A percentile compares a stretch with the other conserved stretches of the same genome.
phyloP scores from a whole-genome alignment of 179 eudicot genomes.

The Monotropa hypopitys region DNA sequence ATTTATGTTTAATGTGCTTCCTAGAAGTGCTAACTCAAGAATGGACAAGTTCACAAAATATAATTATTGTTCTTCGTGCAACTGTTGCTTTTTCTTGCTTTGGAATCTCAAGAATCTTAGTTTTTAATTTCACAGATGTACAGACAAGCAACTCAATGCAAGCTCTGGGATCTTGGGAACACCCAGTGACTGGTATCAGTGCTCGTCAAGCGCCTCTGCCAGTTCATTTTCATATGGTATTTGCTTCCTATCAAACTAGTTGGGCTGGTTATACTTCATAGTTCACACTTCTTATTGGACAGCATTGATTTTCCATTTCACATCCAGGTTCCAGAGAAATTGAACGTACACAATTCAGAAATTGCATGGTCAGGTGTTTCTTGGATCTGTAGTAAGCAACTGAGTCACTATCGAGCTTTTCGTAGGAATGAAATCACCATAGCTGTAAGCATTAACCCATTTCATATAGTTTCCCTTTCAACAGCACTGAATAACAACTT shows the following conservation, averaged over 20 bases:
- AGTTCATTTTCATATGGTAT: constrained; percentile 16
- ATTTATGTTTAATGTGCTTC: neutral
- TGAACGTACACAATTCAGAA: constrained; percentile 45
- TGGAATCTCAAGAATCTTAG: constrained; percentile 2
- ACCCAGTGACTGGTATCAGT: neutral
- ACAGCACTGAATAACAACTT: constrained; percentile 2
- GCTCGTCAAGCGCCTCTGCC: constrained; percentile 5
- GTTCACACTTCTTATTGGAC: neutral
- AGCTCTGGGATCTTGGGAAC: neutral
- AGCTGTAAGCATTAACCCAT: constrained; percentile 36
- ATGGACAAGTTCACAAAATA: neutral
- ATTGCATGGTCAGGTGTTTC: constrained; percentile 77
- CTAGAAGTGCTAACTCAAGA: neutral
- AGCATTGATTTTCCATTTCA: constrained; percentile 5
- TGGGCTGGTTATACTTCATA: neutral
- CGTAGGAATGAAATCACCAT: constrained; percentile 69
- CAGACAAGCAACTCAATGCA: neutral
- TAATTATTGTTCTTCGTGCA: neutral
- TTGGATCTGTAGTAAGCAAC: constrained; percentile 83
- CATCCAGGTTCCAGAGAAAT: constrained; percentile 31
- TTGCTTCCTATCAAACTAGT: neutral
- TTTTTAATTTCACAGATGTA: constrained; percentile 6
- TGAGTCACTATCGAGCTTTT: constrained; percentile 76
- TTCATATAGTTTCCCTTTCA: neutral
- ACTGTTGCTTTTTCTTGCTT: neutral